Base-by-base conservation (phyloP, 345 rosid genomes). In the Adansonia digitata region DNA sequence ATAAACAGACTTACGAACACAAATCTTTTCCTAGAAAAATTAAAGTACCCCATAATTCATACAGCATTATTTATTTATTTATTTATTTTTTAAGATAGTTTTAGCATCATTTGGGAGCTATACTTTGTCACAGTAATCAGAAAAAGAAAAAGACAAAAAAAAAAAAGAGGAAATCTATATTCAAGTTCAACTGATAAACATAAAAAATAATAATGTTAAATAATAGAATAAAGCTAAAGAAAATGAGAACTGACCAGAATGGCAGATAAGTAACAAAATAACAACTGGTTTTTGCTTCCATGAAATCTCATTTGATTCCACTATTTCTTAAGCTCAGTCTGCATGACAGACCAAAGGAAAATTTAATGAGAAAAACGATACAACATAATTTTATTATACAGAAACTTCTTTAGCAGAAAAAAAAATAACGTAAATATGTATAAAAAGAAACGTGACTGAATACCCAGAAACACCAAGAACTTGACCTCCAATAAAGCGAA, bases 221-320 rank as follows among this genome's bases (percentile, higher is more conserved):
- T 24, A 48, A 34, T 22, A 31, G n/a, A n/a, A 52, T 8, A 17
- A 12, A 61, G 37, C 55, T 35, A 29, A 49, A 63, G 53, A 52
- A 26, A 72, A 26, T 46, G 77, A 48, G 59, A 77, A 80, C 83
- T 61, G 63, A 78, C 84, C 82, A 73, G 79, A 78, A 76, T 24
- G 77, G 62, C 5, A 24, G 39, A 1, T 43, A 67, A 10, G 55
- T 22, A 72, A 57, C 66, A 62, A 75, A 78, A 22, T 18, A 37
- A 40, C 39, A 34, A 79, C 74, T 53, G 46, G 52, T 17, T 45
- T 69, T 31, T 68, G 43, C 69, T 61, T 51, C 77, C 61, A 49
- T 42, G 43, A 79, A 72, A 62, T 77, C 60, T 69, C 71, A 61
- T 40, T 56, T 31, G 34, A 40, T 39, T 29, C 48, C 78, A 62